Base-by-base conservation (phyloP, 768 basidiomycete genomes). In the Candolleomyces aberdarensis region DNA sequence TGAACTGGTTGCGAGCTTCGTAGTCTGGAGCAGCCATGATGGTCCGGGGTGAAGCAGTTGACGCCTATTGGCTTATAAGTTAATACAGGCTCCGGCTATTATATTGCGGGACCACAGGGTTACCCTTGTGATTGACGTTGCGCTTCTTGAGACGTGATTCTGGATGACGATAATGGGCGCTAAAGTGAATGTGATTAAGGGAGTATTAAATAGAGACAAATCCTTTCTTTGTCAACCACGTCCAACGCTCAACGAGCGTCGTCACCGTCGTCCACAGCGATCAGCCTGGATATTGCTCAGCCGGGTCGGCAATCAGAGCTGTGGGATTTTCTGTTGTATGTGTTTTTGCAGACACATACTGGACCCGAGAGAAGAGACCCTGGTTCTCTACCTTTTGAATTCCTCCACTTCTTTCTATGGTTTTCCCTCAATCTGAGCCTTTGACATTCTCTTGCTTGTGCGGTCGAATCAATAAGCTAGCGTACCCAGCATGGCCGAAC, bases 1-100 rank as follows among this genome's bases (percentile, higher is more conserved):
- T 79, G 20, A 1, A 73, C 74, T 20, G 76, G 72, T 14, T 66
- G 36, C 22, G 40, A 49, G 46, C 19, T 9, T 7, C 59, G 61
- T 80, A 80, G 60, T 80, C 73, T 56, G 70, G 71, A 11, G 66
- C 50, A 17, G 71, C 22, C 76, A 75, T 78, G 36, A 56, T 55
- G 40, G 58, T 40, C 13, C 17, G 36, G 19, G 48, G n/a, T 11
- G 32, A 39, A 39, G 41, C 26, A 26, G n/a, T 31, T 47, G 5
- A 29, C 13, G 40, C 15, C 8, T 29, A 36, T 15, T 10, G 26
- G n/a, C n/a, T 26, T 26, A 2, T 26, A 26, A 26, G 26, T 26
- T 26, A 26, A 26, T 26, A 26, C 26, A 26, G 26, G 26, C 26
- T 26, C 26, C 26, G 26, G 26, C 26, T 26, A 26, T 26, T 26